These are phyloP conservation scores for Coemansia javaensis DNA, from an alignment of 192 early-diverging fungal genomes.

Conservation along the genomic window DNA sequence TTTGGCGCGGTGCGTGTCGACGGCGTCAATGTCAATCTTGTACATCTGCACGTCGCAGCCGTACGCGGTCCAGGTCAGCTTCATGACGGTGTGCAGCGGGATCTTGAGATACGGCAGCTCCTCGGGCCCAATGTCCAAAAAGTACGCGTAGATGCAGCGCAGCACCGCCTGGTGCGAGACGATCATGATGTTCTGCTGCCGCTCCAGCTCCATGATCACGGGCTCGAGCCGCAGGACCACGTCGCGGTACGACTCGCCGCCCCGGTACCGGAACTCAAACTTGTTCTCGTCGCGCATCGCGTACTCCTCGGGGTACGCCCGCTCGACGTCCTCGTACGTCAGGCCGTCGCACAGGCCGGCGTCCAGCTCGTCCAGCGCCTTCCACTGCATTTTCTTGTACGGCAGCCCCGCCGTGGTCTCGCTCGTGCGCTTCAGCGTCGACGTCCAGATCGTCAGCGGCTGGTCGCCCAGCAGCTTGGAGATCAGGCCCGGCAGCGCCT, in stretches of 20 bases:
- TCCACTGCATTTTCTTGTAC: slow-evolving; percentile 93
- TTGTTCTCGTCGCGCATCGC: slow-evolving; percentile 95
- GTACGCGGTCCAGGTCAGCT: slow-evolving; percentile 95
- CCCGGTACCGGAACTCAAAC: slow-evolving; percentile 82
- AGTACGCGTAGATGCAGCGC: slow-evolving; percentile 97
- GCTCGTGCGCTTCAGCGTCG: slow-evolving; percentile 88
- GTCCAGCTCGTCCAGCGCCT: slow-evolving; percentile 96
- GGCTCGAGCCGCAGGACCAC: slow-evolving; percentile 95
- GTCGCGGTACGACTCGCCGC: slow-evolving; percentile 90
- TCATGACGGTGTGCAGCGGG: slow-evolving; percentile 95
- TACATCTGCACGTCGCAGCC: slow-evolving; percentile 91
- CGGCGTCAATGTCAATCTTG: slow-evolving; percentile 93
- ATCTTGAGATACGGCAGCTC: slow-evolving; percentile 99
- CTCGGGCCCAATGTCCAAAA: slow-evolving; percentile 87
- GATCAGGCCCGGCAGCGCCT: slow-evolving; percentile 78
- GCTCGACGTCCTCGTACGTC: slow-evolving; percentile 98
- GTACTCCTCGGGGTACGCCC: slow-evolving; percentile 89
- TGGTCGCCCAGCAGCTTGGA: slow-evolving; percentile 68
- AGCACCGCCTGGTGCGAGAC: slow-evolving; percentile 98
- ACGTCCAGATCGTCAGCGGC: slow-evolving; percentile 91
- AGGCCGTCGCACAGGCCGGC: slow-evolving; percentile 96
- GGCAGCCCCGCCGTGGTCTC: slow-evolving; percentile 76
- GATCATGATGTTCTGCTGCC: slow-evolving; percentile 94
- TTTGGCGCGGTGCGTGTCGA: slow-evolving; percentile 91
- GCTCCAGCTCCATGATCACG: slow-evolving; percentile 98